Base-by-base conservation (phyloP, 2,329 filamentous ascomycete genomes). In the Penicillium sp. region DNA sequence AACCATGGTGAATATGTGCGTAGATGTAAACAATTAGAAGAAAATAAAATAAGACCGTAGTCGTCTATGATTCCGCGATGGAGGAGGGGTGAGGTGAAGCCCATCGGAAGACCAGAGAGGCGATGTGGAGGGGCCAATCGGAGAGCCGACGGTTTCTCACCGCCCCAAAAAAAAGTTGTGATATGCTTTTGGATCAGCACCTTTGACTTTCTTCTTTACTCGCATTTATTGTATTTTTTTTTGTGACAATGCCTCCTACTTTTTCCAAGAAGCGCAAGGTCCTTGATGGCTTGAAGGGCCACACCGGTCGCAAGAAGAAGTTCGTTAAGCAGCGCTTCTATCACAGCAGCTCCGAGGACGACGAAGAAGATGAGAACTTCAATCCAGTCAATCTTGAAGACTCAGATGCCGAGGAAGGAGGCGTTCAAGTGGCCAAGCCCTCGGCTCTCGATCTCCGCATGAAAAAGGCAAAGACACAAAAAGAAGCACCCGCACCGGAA, bases 1-100 rank as follows among this genome's bases (percentile, higher is more conserved):
- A 83, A 99, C 94, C 94, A 99, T 99, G 73, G 69, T 73, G 69
- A 59, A 56, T 51, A 25, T 33, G 35, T 48, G 25, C 53, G 36
- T 25, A 57, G 16, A 50, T 31, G 19, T 38, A 56, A 56, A 43
- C 43, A 50, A 55, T 52, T 49, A 38, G 58, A 41, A 45, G 40
- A 14, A 54, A 2, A 8, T 42, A 48, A 12, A 44, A 30, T 26
- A 40, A 40, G 45, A 48, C 16, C 17, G 50, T 49, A 55, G 45
- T 41, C 33, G 36, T 49, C 40, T 35, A 42, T 25, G 40, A 46
- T 22, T 28, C 14, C 37, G 22, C 42, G 46, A 57, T 49, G 55
- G 58, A 60, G 60, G 63, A 63, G 61, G 63, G 56, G 61, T 50
- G 57, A 63, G 33, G 19, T 55, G 47, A 43, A 60, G 57, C 53